Conservation (phyloP, 257 asterid species). For the Capsicum rhomboideum region DNA sequence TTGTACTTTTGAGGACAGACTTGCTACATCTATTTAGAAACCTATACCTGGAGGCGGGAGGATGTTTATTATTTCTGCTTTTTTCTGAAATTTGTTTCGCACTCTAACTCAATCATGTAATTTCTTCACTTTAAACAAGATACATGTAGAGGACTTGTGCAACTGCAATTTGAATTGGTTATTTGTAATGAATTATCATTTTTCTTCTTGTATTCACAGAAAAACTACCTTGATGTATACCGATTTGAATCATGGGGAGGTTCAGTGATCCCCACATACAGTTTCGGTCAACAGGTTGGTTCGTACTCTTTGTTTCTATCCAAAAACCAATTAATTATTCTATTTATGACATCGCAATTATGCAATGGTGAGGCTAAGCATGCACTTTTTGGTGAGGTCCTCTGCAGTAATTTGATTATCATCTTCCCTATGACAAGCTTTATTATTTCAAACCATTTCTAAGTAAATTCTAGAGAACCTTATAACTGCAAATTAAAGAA, state of each 20-base stretch:
- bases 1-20: not conserved
- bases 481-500: not conserved
- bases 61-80: not conserved
- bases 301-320: not conserved
- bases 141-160: not conserved
- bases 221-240: slow-evolving; percentile 92
- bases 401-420: not conserved
- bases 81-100: not conserved
- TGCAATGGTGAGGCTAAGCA: not conserved
- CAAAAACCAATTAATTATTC: not conserved
- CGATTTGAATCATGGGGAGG: slow-evolving; percentile 94
- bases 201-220: slow-evolving; percentile 32
- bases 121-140: not conserved
- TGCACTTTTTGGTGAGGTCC: not conserved
- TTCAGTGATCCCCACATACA: slow-evolving; percentile 77
- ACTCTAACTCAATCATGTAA: not conserved
- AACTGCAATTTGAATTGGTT: not conserved
- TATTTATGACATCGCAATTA: not conserved
- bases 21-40: not conserved
- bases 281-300: slow-evolving; percentile 70
- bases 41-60: not conserved
- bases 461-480: not conserved
- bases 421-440: not conserved
- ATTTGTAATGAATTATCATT: not conserved
- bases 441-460: not conserved